Percentiles rank a stretch among this genome's conserved stretches.
phyloP scores from a whole-genome alignment of 1,284 basidiomycete species.

The Porodaedalea pini region DNA sequence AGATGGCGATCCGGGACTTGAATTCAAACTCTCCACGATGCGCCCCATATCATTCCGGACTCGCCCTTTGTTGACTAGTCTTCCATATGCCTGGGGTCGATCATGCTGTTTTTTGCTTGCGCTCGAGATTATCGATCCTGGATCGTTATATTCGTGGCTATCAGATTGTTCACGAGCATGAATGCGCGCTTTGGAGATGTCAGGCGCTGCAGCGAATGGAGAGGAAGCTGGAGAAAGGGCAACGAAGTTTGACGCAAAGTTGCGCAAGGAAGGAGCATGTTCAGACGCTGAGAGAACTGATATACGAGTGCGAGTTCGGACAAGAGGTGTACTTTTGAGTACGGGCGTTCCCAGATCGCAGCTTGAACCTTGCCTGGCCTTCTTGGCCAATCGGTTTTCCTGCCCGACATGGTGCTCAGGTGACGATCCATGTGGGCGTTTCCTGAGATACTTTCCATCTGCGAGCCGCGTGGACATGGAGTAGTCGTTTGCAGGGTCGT shows the following conservation, averaged over 20 bases:
- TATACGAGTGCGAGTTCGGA: neutral
- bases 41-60: neutral
- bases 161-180: neutral
- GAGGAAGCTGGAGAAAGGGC: neutral
- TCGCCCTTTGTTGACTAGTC: neutral
- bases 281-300: neutral
- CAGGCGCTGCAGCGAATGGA: neutral
- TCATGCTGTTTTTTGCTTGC: neutral
- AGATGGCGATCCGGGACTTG: neutral
- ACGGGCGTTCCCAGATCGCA: neutral
- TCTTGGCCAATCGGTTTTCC: conserved; percentile 6
- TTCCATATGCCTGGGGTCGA: neutral
- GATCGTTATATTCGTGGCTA: neutral
- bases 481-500: neutral
- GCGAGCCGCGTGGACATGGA: conserved; percentile 12
- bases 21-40: conserved; percentile 1
- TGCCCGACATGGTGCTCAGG: neutral
- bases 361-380: neutral
- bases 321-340: neutral
- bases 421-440: conserved; percentile 7
- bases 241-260: neutral
- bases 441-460: neutral
- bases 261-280: neutral
- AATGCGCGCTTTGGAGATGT: neutral
- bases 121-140: neutral